Percentiles rank a stretch among this genome's conserved stretches.
Evolutionary conservation across 2,329 filamentous ascomycete species (phyloP).

Genomic region (Daldinia eschscholtzii): DNA sequence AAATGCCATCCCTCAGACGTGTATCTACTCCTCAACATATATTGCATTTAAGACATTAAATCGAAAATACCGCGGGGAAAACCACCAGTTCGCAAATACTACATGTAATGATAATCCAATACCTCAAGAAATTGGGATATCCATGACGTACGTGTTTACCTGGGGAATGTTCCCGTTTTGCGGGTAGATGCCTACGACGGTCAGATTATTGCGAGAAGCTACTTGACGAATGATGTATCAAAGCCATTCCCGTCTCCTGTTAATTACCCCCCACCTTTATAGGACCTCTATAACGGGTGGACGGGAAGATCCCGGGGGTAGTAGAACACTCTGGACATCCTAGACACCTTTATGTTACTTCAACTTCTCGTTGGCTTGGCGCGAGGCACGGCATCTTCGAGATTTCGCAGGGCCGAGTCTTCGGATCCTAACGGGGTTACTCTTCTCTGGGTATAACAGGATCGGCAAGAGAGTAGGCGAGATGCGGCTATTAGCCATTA

Average conservation of each 20-base stretch:
- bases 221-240: neutral
- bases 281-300: neutral
- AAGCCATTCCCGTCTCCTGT: neutral
- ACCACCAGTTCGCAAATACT: neutral
- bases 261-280: neutral
- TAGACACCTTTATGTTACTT: neutral
- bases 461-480: neutral
- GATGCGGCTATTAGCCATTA: neutral
- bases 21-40: neutral
- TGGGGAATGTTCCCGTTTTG: neutral
- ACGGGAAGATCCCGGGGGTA: slow-evolving; percentile 3
- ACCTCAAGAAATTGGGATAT: neutral
- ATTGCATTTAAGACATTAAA: neutral
- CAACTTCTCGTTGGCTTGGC: neutral
- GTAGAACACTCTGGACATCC: neutral
- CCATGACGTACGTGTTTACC: neutral
- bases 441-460: neutral
- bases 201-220: neutral
- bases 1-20: neutral
- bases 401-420: neutral
- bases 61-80: neutral
- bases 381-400: neutral
- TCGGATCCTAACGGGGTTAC: neutral
- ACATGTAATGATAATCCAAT: neutral
- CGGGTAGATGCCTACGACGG: neutral